Conservation (phyloP, 1,139 yeast genomes). For the Sugiyamaella grinbergsii region DNA sequence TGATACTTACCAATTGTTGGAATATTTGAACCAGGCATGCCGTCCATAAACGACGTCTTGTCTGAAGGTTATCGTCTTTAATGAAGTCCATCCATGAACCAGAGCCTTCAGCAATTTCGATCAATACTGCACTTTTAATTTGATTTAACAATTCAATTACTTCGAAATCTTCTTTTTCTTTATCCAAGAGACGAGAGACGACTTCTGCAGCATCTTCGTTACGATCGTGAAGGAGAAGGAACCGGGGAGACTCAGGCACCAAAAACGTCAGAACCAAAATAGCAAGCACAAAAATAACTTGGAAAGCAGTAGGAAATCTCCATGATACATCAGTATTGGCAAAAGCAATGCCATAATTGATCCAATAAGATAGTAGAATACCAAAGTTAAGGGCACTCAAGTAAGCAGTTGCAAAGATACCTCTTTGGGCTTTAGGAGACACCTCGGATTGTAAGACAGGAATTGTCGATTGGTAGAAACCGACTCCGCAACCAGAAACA, state of each 20-base stretch:
- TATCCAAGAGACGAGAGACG: slow-evolving; percentile 17
- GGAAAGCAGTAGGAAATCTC: slow-evolving; percentile 49
- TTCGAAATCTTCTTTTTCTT: slow-evolving; percentile 12
- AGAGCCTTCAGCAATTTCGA: slow-evolving; percentile 23
- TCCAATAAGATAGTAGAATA: slow-evolving; percentile 73
- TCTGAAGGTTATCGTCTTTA: slow-evolving; percentile 22
- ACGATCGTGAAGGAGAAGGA: slow-evolving; percentile 47
- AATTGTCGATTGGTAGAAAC: slow-evolving; percentile 61
- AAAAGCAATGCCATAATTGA: slow-evolving; percentile 49
- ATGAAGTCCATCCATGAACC: slow-evolving; percentile 26
- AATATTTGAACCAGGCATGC: slow-evolving; percentile 27
- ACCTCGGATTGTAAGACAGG: slow-evolving; percentile 74
- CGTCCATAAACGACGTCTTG: slow-evolving; percentile 24
- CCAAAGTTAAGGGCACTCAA: slow-evolving; percentile 72
- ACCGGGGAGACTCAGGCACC: slow-evolving; percentile 66
- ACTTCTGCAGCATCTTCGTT: slow-evolving; percentile 24
- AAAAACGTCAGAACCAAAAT: slow-evolving; percentile 40
- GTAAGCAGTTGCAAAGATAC: slow-evolving; percentile 65
- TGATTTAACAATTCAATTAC: slow-evolving; percentile 22
- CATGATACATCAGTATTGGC: slow-evolving; percentile 48
- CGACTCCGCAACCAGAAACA: slow-evolving; percentile 61
- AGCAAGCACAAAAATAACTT: slow-evolving; percentile 27
- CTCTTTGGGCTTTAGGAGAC: slow-evolving; percentile 69
- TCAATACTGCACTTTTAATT: slow-evolving; percentile 22
- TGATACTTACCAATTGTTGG: slow-evolving; percentile 47